These are phyloP conservation scores for Tolypocladium pustulatum DNA, from an alignment of 2,329 filamentous ascomycete genomes.

Conservation along the genomic window DNA sequence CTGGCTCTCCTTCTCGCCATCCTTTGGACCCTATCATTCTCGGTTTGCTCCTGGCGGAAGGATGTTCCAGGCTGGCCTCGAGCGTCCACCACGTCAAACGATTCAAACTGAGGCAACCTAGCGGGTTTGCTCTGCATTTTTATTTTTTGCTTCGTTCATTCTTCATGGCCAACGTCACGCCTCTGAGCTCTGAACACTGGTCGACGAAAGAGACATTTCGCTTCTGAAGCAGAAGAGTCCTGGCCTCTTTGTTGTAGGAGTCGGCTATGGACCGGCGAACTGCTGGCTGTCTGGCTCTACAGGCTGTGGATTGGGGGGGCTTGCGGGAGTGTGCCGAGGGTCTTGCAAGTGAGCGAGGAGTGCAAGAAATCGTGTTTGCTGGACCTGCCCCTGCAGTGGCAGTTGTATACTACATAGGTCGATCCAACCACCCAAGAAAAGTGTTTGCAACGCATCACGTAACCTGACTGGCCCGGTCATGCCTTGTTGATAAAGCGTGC, in stretches of 20 bases:
- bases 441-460: background rate
- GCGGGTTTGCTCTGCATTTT: conserved; percentile 2
- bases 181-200: conserved; percentile 5
- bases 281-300: background rate
- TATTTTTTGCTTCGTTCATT: background rate
- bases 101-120: conserved; percentile 2
- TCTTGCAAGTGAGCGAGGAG: background rate
- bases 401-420: background rate
- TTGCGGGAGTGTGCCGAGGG: background rate
- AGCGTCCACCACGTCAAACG: background rate
- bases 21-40: background rate
- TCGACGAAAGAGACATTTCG: background rate
- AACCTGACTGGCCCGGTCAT: background rate
- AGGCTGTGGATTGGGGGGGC: background rate
- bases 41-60: background rate
- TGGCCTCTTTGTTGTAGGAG: background rate
- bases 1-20: background rate
- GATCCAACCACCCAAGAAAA: background rate
- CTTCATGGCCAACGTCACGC: conserved; percentile 7
- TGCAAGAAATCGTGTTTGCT: background rate
- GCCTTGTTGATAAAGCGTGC: background rate
- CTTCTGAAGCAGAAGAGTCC: background rate
- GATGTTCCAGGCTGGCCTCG: conserved; percentile 1
- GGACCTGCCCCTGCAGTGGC: background rate
- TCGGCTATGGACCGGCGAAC: background rate